Base-by-base conservation (phyloP, 2,329 filamentous ascomycete genomes). In the Hyphodiscus sp. region DNA sequence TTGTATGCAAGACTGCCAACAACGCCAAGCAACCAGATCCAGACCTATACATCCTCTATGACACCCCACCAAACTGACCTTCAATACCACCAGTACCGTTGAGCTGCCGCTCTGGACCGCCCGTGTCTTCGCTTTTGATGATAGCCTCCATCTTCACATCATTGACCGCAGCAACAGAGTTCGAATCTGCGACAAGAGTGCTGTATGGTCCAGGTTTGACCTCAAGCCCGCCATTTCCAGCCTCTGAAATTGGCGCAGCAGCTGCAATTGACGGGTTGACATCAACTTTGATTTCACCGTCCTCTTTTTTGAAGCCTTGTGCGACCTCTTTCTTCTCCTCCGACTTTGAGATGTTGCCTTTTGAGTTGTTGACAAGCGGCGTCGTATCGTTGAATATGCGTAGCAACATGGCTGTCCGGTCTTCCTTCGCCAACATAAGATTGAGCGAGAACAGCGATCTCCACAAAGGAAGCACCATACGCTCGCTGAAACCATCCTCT, bases 351-450 rank as follows among this genome's bases (percentile, higher is more conserved):
- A 20, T 60, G 59, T 33, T 60, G 62, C 33, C 67, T 60, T 68
- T 58, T 9, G 70, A 67, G 50, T 76, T 78, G 68, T 67, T 95
- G 58, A 95, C 80, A 47, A 96, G 77, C 3, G 89, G 89, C 0
- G 88, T 86, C 26, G 86, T 86, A 63, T 97, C 92, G 68, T 96
- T 95, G 74, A 86, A 99, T 56, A 99, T 77, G 20, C 94, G 80
- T 59, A 97, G 76, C 62, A 97, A 74, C 89, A 97, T 95, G 1
- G 94, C 94, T 20, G 84, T 86, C 16, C 94, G 83, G 61, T 99
- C 94, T 70, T 99, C 94, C 75, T 99, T 99, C 48, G 94, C 92
- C 66, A 99, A 77, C 94, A 99, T 99, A 51, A 99, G 81, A 70
- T 99, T 99, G 55, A 97, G 78, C 19, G 87, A 92, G 63, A 91